Evolutionary conservation across 441 rosid genomes (phyloP).

Genomic region (Brassica hybrid): DNA sequence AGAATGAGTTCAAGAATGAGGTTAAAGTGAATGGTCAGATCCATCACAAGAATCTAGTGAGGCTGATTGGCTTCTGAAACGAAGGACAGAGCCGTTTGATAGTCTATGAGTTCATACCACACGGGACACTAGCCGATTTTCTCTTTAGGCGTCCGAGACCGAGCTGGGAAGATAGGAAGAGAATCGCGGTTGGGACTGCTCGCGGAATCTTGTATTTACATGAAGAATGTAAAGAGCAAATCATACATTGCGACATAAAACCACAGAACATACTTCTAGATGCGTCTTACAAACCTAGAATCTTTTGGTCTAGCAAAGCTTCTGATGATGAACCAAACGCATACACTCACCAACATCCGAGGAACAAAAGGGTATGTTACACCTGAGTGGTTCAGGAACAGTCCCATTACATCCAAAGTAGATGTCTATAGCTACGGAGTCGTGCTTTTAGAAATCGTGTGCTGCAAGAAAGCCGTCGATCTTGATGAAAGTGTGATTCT

Average conservation of each 20-base stretch:
- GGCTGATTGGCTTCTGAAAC: constrained; percentile 44
- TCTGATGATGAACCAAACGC: constrained; percentile 36
- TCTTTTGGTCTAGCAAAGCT: constrained; percentile 55
- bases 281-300: constrained; percentile 16
- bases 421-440: constrained; percentile 66
- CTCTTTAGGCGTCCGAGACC: constrained; percentile 41
- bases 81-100: constrained; percentile 42
- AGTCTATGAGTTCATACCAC: constrained; percentile 53
- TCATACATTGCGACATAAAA: constrained; percentile 58
- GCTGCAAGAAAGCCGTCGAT: constrained; percentile 51
- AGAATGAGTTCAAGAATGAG: constrained; percentile 51
- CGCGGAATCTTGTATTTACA: constrained; percentile 49
- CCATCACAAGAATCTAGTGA: constrained; percentile 54
- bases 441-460: constrained; percentile 56
- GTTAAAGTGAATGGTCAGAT: constrained; percentile 43
- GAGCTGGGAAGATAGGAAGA: constrained; percentile 38
- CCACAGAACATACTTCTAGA: constrained; percentile 56
- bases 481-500: constrained; percentile 42
- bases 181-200: constrained; percentile 39
- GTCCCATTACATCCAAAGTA: constrained; percentile 55
- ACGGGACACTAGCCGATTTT: constrained; percentile 44
- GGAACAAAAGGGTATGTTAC: constrained; percentile 53
- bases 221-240: constrained; percentile 45
- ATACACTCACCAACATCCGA: constrained; percentile 40
- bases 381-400: constrained; percentile 51